Base-by-base conservation (phyloP, 1,139 yeast genomes). In the Nakaseomyces nivariensis region DNA sequence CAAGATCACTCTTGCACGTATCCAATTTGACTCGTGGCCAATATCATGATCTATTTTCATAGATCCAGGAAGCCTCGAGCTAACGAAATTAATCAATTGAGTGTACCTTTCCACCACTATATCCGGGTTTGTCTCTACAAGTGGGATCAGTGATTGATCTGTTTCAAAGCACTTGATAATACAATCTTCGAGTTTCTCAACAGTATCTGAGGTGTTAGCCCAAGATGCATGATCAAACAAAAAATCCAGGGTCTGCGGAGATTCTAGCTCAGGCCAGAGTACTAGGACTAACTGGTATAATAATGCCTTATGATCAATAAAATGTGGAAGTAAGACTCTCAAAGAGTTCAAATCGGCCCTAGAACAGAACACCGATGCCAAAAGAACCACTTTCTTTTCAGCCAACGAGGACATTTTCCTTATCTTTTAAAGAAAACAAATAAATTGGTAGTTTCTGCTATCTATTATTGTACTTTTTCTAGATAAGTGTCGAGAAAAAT, bases 181-280 rank as follows among this genome's bases (percentile, higher is more conserved):
- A 4, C 60, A 37, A n/a, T 52, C 55, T 4, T 54, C 48, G 26
- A 49, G 52, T 11, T 36, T 25, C n/a, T 27, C n/a, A 7, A n/a
- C 10, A 6, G 10, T 33, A 5, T 33, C 6, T 38, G 37, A 5
- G 25, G 25, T 10, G 17, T 29, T 22, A 38, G 38, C 5, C 36
- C 36, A 10, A 7, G 17, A 13, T 9, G 34, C 43, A 4, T 38
- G 17, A 1, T 53, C 49, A 36, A 57, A 53, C 7, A 64, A 45
- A 43, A 57, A 60, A 10, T 43, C 33, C 38, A 64, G 47, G 4
- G 50, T 42, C 5, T 37, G 31, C 9, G 67, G 66, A 45, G 60
- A 60, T 32, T 56, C 60, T 24, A 59, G 45, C 50, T 64, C 69
- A 25, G 68, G 68, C 66, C 66, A 63, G 10, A 65, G 49, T 5